Evolutionary conservation across 306 rosid genomes (phyloP).

Genomic region (Rosa persica): DNA sequence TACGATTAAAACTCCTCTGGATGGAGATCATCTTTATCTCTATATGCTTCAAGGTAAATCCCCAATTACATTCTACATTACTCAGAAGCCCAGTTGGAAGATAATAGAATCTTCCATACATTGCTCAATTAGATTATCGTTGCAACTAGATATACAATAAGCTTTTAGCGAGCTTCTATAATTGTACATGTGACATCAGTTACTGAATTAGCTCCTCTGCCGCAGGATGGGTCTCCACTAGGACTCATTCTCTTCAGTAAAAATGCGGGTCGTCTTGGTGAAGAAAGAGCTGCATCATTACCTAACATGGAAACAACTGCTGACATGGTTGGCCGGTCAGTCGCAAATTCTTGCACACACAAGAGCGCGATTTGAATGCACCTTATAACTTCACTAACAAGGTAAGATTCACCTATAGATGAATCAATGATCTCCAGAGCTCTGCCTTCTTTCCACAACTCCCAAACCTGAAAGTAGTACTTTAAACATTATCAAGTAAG

Average conservation of each 20-base stretch:
- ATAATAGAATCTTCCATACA: too few species aligned
- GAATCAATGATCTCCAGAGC: constrained; percentile 44
- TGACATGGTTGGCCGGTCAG: constrained; percentile 66
- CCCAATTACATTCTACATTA: too few species aligned
- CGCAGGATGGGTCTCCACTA: background rate
- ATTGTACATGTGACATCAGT: background rate
- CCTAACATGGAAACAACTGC: constrained; percentile 58
- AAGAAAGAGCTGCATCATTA: constrained; percentile 47
- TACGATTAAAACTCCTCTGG: too few species aligned
- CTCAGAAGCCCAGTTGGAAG: too few species aligned
- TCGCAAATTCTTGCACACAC: constrained; percentile 60
- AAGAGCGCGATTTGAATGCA: constrained; percentile 66
- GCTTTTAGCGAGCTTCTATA: background rate
- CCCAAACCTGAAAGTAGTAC: background rate
- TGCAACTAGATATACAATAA: background rate
- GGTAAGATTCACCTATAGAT: constrained; percentile 27
- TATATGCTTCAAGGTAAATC: too few species aligned
- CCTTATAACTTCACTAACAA: constrained; percentile 34
- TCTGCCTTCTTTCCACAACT: background rate
- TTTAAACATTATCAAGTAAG: background rate
- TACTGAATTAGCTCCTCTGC: constrained; percentile 27
- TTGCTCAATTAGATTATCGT: too few species aligned
- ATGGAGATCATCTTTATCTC: too few species aligned
- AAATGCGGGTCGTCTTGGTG: constrained; percentile 68
- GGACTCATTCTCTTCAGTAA: constrained; percentile 29